Percentiles rank a stretch among this genome's conserved stretches.
These are phyloP conservation scores for Candida awuae DNA, from an alignment of 805 yeast genomes.

Conservation along the genomic window DNA sequence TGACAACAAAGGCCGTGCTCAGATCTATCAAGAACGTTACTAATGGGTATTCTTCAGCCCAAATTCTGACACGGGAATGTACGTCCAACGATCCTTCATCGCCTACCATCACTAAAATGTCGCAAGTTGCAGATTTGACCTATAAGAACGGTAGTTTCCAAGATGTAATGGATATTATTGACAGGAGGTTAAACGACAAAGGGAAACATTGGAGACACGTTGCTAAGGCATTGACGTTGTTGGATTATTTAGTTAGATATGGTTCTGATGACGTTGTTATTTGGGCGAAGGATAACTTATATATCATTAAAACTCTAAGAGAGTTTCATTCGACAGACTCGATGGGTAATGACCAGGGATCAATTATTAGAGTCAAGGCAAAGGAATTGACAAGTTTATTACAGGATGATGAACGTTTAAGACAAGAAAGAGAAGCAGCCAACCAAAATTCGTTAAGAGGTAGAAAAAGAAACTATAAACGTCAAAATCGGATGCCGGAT, in stretches of 20 bases:
- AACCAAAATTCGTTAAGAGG: conserved; percentile 14
- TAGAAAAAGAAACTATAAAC: conserved; percentile 29
- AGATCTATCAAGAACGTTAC: conserved; percentile 84
- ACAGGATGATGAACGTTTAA: conserved; percentile 72
- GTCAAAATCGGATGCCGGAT: conserved; percentile 20
- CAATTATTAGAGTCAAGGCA: conserved; percentile 80
- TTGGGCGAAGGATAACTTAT: conserved; percentile 87
- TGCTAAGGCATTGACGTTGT: conserved; percentile 81
- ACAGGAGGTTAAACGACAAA: conserved; percentile 85
- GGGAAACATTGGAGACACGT: conserved; percentile 98
- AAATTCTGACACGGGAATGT: conserved; percentile 83
- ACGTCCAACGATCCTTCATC: conserved; percentile 84
- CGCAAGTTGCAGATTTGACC: conserved; percentile 70
- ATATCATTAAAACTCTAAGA: conserved; percentile 79
- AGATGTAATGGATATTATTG: conserved; percentile 91
- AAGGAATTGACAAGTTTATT: conserved; percentile 76
- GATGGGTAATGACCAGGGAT: conserved; percentile 76
- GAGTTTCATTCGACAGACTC: conserved; percentile 84
- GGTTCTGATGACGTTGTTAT: conserved; percentile 85
- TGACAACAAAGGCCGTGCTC: conserved; percentile 35
- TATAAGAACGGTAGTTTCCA: conserved; percentile 65
- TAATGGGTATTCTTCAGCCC: conserved; percentile 81
- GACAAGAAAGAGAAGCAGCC: conserved; percentile 51
- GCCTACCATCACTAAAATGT: conserved; percentile 76
- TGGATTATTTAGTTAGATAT: conserved; percentile 75